A percentile compares a stretch with the other conserved stretches of the same genome.
phyloP scores from a whole-genome alignment of 2,329 filamentous ascomycete genomes.

The Trichoderma atrobrunneum region DNA sequence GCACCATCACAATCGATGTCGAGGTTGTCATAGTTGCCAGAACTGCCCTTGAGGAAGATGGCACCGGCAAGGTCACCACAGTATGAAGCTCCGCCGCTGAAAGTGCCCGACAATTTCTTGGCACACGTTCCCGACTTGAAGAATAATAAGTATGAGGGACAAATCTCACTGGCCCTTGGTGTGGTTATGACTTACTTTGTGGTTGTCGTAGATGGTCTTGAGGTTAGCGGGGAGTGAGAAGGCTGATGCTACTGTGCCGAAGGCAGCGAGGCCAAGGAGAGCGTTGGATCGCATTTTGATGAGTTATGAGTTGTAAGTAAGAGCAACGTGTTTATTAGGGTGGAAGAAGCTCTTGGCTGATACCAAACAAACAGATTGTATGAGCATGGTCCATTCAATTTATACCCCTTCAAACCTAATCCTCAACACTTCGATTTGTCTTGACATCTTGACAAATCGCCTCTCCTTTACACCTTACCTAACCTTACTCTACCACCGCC shows the following conservation, averaged over 20 bases:
- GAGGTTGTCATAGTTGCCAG: slow-evolving; percentile 20
- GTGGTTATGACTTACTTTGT: slow-evolving; percentile 2
- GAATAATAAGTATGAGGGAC: background rate
- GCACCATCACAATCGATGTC: slow-evolving; percentile 20
- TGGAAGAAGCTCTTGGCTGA: background rate
- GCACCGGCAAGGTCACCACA: slow-evolving; percentile 37
- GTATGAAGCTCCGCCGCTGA: slow-evolving; percentile 21
- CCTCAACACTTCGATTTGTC: background rate
- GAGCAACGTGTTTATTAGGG: background rate
- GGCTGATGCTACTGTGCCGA: slow-evolving; percentile 21
- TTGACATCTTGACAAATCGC: background rate
- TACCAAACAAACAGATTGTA: too few relatives aligned
- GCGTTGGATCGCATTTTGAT: slow-evolving; percentile 14
- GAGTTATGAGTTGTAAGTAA: background rate
- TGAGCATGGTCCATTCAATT: background rate
- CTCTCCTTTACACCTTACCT: background rate
- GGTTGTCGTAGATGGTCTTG: slow-evolving; percentile 20
- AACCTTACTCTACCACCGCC: background rate
- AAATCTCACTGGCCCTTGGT: background rate
- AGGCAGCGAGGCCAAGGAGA: slow-evolving; percentile 10
- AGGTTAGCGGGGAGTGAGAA: slow-evolving; percentile 21
- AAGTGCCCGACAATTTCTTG: slow-evolving; percentile 24
- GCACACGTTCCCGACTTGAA: slow-evolving; percentile 31
- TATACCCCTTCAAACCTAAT: background rate
- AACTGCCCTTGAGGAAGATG: slow-evolving; percentile 28